Conservation (phyloP, 352 stramenopile species). For the Phytophthora parvispora region DNA sequence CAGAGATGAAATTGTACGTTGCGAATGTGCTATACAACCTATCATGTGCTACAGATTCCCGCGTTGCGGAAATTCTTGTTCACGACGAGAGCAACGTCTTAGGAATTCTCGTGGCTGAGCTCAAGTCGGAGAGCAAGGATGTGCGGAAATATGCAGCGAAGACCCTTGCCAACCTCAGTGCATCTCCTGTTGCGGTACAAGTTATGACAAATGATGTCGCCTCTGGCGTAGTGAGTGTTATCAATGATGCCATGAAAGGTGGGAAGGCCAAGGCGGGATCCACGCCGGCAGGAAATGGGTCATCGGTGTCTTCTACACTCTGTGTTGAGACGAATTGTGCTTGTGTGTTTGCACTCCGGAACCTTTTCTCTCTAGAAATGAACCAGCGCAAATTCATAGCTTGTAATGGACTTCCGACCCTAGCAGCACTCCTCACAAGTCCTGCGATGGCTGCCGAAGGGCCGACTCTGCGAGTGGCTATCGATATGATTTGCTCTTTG, state of each 20-base stretch:
- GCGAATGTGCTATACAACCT: conserved; percentile 90
- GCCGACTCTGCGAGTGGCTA: conserved; percentile 58
- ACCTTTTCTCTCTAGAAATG: conserved; percentile 64
- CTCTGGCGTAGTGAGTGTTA: conserved; percentile 48
- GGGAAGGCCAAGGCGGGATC: conserved; percentile 44
- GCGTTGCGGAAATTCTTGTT: conserved; percentile 61
- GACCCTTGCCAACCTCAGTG: conserved; percentile 76
- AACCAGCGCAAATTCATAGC: conserved; percentile 79
- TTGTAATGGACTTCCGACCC: conserved; percentile 68
- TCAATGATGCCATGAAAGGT: conserved; percentile 81
- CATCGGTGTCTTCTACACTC: conserved; percentile 5
- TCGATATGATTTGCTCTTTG: conserved; percentile 76
- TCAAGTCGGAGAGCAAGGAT: conserved; percentile 75
- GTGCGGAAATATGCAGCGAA: conserved; percentile 73
- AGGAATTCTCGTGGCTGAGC: conserved; percentile 65
- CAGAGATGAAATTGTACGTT: conserved; percentile 87
- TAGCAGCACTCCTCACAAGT: conserved; percentile 65
- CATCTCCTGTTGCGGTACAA: conserved; percentile 55
- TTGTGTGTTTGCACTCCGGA: conserved; percentile 79
- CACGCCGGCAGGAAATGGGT: neutral
- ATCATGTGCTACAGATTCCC: conserved; percentile 57
- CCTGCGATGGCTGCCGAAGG: conserved; percentile 57
- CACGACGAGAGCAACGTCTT: conserved; percentile 79
- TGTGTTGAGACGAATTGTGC: conserved; percentile 67
- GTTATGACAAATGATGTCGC: conserved; percentile 67